Base-by-base conservation (phyloP, 208 protist species). In the Leishmania tarentolae region DNA sequence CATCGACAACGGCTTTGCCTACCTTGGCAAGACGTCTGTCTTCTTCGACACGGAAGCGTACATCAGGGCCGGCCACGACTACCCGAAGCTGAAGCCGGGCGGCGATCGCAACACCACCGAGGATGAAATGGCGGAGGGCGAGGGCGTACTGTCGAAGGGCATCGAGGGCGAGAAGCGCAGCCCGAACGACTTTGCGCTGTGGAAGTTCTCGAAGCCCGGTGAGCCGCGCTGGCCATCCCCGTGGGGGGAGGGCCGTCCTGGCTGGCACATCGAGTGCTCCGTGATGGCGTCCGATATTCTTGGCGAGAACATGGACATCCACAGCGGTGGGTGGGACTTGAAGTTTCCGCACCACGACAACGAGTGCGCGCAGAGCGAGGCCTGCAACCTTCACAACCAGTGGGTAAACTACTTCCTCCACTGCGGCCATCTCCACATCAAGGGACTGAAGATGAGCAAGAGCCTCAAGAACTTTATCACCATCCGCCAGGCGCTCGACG, bases 301-400 rank as follows among this genome's bases (percentile, higher is more conserved):
- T 13, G 98, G 98, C 50, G 75, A 84, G 44, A 93, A 95, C 56
- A 93, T 99, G 69, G 99, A 99, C 88, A 97, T 99, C 76, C 99
- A 99, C 89, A 88, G 87, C 63, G 99, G 99, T 52, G 99, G 99
- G n/a, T 95, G 94, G 68, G 99, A 99, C 84, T 89, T 99, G 17
- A 98, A 99, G 83, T 99, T 99, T 82, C 99, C 99, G 9, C 99
- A 99, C 90, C 99, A 99, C 91, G 99, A 99, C 79, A 99, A 99
- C 85, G 99, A 99, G 91, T 91, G 99, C 37, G 99, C 99, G 40
- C 99, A 99, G 89, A 95, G 91, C 74, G 98, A 99, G 88, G 98
- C 94, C 21, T 92, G 88, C 80, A 88, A 89, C 80, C 83, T 90
- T 40, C 89, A 91, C 83, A 70, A 93, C 53, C 95, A 99, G 86